Conservation (phyloP, 768 basidiomycete genomes). For the Chiua virens region DNA sequence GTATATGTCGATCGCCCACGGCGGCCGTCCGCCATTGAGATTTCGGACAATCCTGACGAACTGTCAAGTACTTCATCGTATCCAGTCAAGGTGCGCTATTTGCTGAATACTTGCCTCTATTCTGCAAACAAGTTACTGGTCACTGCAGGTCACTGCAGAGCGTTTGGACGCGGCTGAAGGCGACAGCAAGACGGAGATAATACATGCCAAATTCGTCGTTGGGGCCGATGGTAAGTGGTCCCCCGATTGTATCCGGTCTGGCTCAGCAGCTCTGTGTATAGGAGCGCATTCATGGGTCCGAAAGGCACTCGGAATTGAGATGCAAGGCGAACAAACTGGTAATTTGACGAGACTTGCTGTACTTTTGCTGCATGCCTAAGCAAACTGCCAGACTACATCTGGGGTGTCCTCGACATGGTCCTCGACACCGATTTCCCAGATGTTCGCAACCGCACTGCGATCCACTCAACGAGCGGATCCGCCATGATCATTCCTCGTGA, state of each 20-base stretch:
- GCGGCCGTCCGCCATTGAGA: constrained; percentile 30
- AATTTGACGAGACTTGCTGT: not conserved
- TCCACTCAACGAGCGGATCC: constrained; percentile 70
- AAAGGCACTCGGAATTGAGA: constrained; percentile 41
- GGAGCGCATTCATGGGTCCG: constrained; percentile 51
- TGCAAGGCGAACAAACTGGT: constrained; percentile 53
- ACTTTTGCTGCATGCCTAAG: not conserved
- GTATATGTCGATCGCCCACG: constrained; percentile 38
- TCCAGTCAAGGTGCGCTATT: constrained; percentile 29
- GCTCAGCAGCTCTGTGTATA: constrained; percentile 1
- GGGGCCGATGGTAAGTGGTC: constrained; percentile 33
- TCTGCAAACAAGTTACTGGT: not conserved
- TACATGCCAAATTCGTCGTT: constrained; percentile 37
- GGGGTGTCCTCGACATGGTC: constrained; percentile 77
- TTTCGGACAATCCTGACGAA: constrained; percentile 37
- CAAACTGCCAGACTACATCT: constrained; percentile 58
- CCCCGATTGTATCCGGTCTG: not conserved
- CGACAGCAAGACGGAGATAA: constrained; percentile 31
- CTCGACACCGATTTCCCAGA: constrained; percentile 80
- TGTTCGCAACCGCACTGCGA: constrained; percentile 59
- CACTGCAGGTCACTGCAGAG: constrained; percentile 23
- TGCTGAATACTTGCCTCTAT: not conserved
- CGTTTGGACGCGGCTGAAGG: constrained; percentile 25
- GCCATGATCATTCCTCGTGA: constrained; percentile 78
- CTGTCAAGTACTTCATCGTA: constrained; percentile 33